These are phyloP conservation scores for Chaetomiaceae sp. DNA, from an alignment of 2,329 filamentous ascomycete genomes.

Conservation along the genomic window DNA sequence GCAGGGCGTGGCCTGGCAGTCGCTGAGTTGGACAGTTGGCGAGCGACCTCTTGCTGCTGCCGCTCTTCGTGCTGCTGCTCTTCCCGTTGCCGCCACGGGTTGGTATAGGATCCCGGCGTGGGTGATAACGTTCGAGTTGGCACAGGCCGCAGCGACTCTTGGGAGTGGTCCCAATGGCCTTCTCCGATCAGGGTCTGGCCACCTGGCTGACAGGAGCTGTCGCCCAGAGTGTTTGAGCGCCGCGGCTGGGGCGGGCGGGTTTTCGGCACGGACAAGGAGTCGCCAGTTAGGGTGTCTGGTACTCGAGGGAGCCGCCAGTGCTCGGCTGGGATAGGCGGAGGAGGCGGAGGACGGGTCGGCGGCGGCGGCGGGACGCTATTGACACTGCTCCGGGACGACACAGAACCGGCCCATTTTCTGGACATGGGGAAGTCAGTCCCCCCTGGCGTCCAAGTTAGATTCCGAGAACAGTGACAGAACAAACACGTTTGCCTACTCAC, in stretches of 20 bases:
- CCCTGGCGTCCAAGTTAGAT: conserved; percentile 1
- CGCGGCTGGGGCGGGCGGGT: neutral
- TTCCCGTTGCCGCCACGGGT: neutral
- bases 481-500: conserved; percentile 8
- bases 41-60: neutral
- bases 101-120: too few relatives aligned
- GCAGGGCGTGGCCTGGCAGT: neutral
- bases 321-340: neutral
- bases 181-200: neutral
- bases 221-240: neutral
- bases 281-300: neutral
- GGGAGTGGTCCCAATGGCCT: neutral
- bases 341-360: neutral
- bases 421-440: conserved; percentile 15
- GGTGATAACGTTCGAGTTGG: neutral
- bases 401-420: neutral
- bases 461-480: neutral
- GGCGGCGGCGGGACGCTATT: neutral
- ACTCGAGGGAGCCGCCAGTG: neutral
- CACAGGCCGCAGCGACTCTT: neutral
- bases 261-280: neutral
- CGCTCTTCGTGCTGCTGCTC: neutral
- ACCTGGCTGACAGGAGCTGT: neutral
- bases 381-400: neutral
- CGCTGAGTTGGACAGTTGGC: neutral